Base-by-base conservation (phyloP, 2,329 filamentous ascomycete genomes). In the Penicillium sp. region DNA sequence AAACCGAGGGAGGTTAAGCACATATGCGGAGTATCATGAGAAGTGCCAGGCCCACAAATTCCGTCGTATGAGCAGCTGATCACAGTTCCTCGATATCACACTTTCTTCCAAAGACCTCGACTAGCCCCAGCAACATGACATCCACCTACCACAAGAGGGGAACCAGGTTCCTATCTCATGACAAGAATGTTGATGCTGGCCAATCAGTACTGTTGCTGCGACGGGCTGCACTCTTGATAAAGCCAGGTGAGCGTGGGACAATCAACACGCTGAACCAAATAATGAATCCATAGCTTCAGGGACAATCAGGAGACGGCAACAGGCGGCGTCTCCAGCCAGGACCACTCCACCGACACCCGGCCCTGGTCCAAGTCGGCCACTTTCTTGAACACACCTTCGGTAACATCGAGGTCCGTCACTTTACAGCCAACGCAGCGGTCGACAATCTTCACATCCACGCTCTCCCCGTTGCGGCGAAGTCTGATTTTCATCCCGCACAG, bases 401-500 rank as follows among this genome's bases (percentile, higher is more conserved):
- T 82, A 7, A 83, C 79, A 69, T 84, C 82, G 14, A 84, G 71
- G 66, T 83, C 82, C 24, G 74, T 79, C 6, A 77, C 73, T 59
- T 74, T 62, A 62, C 82, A 84, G 2, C 79, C 82, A 11, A 75
- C 75, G 58, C 89, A 92, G 53, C 88, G 81, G 74, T 92, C 89
- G 6, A 91, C 87, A 6, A 92, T 85, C 19, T 77, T 86, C 27
- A 90, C 81, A 63, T 87, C 85, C 13, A 86, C 80, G 41, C 81
- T 87, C 50, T 76, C 79, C 2, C 78, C 80, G n/a, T 77, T 78
- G 58, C 87, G 77, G 49, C 75, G 79, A 31, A 90, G 82, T 27
- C 87, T 79, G n/a, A 95, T 83, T 71, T 81, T 85, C 67, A 79
- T 78, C 2, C 87, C 87, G 68, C 91, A 94, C 1, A 90, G 74